phyloP scores from a whole-genome alignment of 345 rosid genomes.

The Turritis glabra region DNA sequence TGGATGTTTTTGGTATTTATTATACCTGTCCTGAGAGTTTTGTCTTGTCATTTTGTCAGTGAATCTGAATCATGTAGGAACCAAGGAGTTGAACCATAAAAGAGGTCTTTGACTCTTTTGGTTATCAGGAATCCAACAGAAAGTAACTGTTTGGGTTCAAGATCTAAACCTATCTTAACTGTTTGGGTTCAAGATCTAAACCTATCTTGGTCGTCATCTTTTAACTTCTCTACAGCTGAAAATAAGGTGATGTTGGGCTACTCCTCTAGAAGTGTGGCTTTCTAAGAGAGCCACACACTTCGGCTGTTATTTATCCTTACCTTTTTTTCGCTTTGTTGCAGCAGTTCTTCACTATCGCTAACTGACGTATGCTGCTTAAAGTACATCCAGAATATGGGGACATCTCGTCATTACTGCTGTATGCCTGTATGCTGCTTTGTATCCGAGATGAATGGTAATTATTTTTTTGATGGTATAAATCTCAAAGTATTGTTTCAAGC shows the following conservation, averaged over 20 bases:
- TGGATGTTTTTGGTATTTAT: constrained; percentile 17
- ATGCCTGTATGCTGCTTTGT: background rate
- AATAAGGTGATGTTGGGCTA: background rate
- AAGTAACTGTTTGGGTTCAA: background rate
- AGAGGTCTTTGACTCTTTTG: background rate
- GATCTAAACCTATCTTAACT: background rate
- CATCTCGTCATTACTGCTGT: background rate
- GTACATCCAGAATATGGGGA: background rate
- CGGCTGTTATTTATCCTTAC: background rate
- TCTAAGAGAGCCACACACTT: background rate
- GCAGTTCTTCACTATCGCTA: background rate
- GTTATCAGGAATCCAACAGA: background rate
- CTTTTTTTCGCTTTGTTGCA: background rate
- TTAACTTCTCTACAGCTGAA: background rate
- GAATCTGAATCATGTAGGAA: constrained; percentile 13
- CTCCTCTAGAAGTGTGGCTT: background rate
- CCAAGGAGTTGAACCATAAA: background rate
- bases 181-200: background rate
- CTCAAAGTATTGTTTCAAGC: background rate
- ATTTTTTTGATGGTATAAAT: background rate
- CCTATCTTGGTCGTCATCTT: background rate
- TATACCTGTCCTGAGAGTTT: background rate
- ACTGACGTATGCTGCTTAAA: background rate
- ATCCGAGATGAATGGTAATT: background rate
- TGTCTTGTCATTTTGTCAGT: background rate